Conservation (phyloP, 2,329 filamentous ascomycete species). For the Gnomoniopsis smithogilvyi region DNA sequence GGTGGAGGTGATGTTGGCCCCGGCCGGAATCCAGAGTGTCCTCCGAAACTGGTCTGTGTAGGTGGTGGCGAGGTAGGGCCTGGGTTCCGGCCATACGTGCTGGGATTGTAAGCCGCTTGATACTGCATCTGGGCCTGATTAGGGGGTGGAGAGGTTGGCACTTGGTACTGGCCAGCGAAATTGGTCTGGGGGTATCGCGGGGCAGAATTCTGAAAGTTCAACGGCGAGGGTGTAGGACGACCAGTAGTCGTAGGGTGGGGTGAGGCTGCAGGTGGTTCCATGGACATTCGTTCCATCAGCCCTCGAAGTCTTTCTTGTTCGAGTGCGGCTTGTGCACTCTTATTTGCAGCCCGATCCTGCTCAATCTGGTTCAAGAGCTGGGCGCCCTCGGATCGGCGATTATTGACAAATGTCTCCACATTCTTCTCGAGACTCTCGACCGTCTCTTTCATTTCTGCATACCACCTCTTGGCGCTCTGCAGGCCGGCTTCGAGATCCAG, state of each 20-base stretch:
- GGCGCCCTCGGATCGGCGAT: constrained; percentile 84
- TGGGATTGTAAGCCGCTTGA: constrained; percentile 53
- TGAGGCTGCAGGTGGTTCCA: constrained; percentile 60
- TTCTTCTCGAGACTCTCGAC: constrained; percentile 92
- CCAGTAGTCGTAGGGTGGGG: constrained; percentile 32
- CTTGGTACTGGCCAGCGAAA: constrained; percentile 56
- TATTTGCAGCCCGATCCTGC: constrained; percentile 64
- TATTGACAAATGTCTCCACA: constrained; percentile 95
- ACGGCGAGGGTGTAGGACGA: constrained; percentile 32
- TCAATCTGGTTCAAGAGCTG: constrained; percentile 88
- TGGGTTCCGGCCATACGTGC: constrained; percentile 55
- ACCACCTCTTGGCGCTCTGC: constrained; percentile 86
- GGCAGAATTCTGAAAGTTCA: constrained; percentile 33
- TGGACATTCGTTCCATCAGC: constrained; percentile 93
- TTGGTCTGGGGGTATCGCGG: constrained; percentile 51
- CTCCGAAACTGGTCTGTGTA: constrained; percentile 33
- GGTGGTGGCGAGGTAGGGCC: constrained; percentile 47
- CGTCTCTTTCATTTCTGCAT: constrained; percentile 92
- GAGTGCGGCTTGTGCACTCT: constrained; percentile 64
- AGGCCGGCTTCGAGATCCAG: constrained; percentile 84
- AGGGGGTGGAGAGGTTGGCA: constrained; percentile 54
- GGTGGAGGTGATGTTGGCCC: constrained; percentile 54
- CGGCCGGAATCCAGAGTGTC: constrained; percentile 27
- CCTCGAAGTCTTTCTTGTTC: constrained; percentile 83
- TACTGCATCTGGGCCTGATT: constrained; percentile 43